Percentiles rank a stretch among this genome's conserved stretches.
Conservation (phyloP, 495 filamentous ascomycete genomes). For the Tuber indicum region DNA sequence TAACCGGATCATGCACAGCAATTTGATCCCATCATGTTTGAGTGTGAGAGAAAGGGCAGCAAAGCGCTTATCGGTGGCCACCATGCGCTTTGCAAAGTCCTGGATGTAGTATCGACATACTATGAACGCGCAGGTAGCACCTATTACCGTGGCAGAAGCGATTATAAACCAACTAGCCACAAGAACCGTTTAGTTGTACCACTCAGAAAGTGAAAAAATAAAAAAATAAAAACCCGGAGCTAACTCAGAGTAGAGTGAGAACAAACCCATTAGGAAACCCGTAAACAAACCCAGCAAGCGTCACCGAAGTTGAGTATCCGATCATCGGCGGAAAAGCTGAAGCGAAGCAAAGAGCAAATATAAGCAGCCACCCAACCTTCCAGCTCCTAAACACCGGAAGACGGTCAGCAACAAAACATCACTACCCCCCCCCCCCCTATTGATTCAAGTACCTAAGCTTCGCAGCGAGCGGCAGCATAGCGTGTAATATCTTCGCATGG, state of each 20-base stretch:
- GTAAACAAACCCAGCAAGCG: slow-evolving; percentile 85
- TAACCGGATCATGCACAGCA: slow-evolving; percentile 85
- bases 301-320: slow-evolving; percentile 82
- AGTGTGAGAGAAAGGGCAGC: slow-evolving; percentile 61
- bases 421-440: neutral
- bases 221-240: slow-evolving; percentile 43
- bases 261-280: slow-evolving; percentile 67
- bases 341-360: slow-evolving; percentile 70
- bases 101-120: slow-evolving; percentile 70
- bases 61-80: slow-evolving; percentile 74
- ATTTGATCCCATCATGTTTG: slow-evolving; percentile 76
- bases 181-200: slow-evolving; percentile 1
- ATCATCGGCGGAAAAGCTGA: slow-evolving; percentile 86
- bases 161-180: slow-evolving; percentile 65
- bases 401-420: neutral
- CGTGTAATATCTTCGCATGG: slow-evolving; percentile 38
- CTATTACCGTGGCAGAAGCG: slow-evolving; percentile 67
- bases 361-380: slow-evolving; percentile 61
- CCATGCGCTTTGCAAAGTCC: slow-evolving; percentile 67
- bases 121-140: slow-evolving; percentile 71
- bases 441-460: slow-evolving; percentile 28
- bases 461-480: slow-evolving; percentile 32
- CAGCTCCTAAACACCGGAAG: slow-evolving; percentile 37
- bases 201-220: slow-evolving; percentile 6
- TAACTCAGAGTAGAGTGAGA: neutral